Evolutionary conservation across 176 grass and related monocot species (phyloP).

Genomic region (Aegilops sharonensis): DNA sequence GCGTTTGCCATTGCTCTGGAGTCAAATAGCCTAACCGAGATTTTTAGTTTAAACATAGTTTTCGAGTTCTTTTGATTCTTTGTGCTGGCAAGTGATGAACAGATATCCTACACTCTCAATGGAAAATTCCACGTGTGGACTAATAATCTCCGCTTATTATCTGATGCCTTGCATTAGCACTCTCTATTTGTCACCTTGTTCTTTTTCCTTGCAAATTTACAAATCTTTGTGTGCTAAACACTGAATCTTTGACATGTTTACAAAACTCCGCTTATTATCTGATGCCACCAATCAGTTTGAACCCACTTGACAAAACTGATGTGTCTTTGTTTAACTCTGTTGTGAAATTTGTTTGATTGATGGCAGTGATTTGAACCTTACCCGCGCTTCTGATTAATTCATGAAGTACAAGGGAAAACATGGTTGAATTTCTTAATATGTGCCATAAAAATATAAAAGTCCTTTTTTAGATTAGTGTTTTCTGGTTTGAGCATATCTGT

Average conservation of each 20-base stretch:
- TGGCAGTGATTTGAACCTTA: constrained; percentile 50
- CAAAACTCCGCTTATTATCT: constrained; percentile 64
- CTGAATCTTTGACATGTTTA: constrained; percentile 43
- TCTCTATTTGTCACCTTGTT: too few species aligned
- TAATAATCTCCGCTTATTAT: constrained; percentile 61
- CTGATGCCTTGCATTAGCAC: constrained; percentile 37
- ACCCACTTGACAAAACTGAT: not conserved
- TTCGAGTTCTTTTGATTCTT: not conserved
- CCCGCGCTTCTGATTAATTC: constrained; percentile 60
- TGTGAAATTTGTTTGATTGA: too few species aligned
- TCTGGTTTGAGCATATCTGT: not conserved
- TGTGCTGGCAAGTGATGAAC: constrained; percentile 33
- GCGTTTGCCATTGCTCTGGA: constrained; percentile 56
- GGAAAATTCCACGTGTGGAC: constrained; percentile 44
- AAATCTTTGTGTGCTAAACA: constrained; percentile 14
- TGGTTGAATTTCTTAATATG: constrained; percentile 84
- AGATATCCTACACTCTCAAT: constrained; percentile 62
- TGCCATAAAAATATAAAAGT: not conserved
- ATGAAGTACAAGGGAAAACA: constrained; percentile 50
- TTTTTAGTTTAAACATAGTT: not conserved
- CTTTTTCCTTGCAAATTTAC: not conserved
- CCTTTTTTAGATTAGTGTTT: too few species aligned
- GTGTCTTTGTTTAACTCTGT: too few species aligned
- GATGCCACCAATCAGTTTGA: constrained; percentile 21
- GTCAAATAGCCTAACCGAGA: constrained; percentile 92